A percentile compares a stretch with the other conserved stretches of the same genome.
These are phyloP conservation scores for Cladobotryum mycophilum DNA, from an alignment of 2,329 filamentous ascomycete genomes.

Conservation along the genomic window DNA sequence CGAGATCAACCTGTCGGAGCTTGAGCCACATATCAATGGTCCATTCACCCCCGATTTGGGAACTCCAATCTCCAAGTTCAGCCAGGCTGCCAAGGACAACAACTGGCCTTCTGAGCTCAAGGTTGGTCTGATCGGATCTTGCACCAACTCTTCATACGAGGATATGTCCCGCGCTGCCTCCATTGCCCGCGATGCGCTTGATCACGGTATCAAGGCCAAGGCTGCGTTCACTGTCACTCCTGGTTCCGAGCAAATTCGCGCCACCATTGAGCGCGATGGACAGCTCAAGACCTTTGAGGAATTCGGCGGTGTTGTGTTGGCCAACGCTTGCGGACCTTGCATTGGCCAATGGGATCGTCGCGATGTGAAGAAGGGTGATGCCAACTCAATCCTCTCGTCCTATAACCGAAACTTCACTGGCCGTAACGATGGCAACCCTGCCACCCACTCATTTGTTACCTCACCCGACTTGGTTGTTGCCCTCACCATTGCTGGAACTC, in stretches of 20 bases:
- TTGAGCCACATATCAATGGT: conserved; percentile 98
- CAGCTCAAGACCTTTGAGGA: conserved; percentile 93
- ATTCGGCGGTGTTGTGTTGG: conserved; percentile 88
- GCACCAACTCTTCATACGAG: conserved; percentile 83
- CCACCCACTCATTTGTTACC: conserved; percentile 88
- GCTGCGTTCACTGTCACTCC: conserved; percentile 90
- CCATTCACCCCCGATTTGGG: conserved; percentile 98
- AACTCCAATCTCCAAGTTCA: conserved; percentile 96
- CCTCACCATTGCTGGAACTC: conserved; percentile 72
- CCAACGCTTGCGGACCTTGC: conserved; percentile 90
- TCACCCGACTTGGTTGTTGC: conserved; percentile 87
- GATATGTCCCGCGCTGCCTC: conserved; percentile 93
- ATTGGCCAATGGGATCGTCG: conserved; percentile 93
- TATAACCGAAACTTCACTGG: conserved; percentile 99
- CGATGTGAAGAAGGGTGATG: conserved; percentile 89
- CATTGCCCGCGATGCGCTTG: conserved; percentile 83
- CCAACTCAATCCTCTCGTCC: conserved; percentile 96
- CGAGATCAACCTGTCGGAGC: conserved; percentile 89
- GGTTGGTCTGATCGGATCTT: conserved; percentile 94
- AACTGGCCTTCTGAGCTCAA: conserved; percentile 95
- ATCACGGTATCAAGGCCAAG: conserved; percentile 92
- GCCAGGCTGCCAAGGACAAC: conserved; percentile 87
- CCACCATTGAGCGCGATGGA: conserved; percentile 84
- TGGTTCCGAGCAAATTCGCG: conserved; percentile 93
- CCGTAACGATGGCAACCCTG: conserved; percentile 92